A percentile compares a stretch with the other conserved stretches of the same genome.
Conservation (phyloP, 306 rosid species). For the Vigna angularis region DNA sequence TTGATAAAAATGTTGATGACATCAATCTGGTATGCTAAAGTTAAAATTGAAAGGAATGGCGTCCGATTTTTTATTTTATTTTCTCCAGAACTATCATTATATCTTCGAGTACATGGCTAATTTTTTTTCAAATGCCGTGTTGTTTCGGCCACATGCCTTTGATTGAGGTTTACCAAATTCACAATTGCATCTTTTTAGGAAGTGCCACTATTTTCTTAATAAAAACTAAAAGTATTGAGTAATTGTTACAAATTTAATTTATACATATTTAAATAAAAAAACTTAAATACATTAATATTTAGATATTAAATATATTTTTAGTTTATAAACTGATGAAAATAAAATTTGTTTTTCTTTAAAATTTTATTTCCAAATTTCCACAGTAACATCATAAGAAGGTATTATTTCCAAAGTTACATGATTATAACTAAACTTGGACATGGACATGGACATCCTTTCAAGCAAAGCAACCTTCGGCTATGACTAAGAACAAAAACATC, state of each 20-base stretch:
- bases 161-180: not conserved
- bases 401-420: too few species aligned
- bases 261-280: not conserved
- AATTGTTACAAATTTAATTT: not conserved
- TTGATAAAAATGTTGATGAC: not conserved
- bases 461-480: not conserved
- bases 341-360: too few species aligned
- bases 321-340: too few species aligned
- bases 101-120: not conserved
- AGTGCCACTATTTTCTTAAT: too few species aligned
- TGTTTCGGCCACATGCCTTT: not conserved
- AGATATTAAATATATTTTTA: too few species aligned
- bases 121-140: not conserved
- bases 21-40: not conserved
- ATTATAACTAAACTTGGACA: slow-evolving; percentile 5
- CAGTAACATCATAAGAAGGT: too few species aligned
- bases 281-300: not conserved
- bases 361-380: too few species aligned
- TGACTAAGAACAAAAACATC: slow-evolving; percentile 40
- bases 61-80: not conserved
- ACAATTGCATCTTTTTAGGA: not conserved
- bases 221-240: too few species aligned
- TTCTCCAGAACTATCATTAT: not conserved
- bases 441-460: slow-evolving; percentile 4
- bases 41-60: not conserved